phyloP scores from a whole-genome alignment of 345 rosid species.

The Pugionium cornutum region DNA sequence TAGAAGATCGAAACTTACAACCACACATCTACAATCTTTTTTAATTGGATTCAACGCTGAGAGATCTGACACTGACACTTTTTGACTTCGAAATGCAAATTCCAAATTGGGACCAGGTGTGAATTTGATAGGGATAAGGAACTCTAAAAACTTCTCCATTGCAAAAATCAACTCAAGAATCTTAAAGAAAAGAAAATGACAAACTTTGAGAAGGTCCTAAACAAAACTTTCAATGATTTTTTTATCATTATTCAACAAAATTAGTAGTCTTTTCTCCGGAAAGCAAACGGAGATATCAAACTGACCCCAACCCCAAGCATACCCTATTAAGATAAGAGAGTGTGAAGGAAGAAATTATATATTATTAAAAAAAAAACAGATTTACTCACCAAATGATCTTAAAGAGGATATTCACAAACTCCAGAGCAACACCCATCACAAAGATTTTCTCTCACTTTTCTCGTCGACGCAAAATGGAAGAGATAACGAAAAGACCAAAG shows the following conservation, averaged over 20 bases:
- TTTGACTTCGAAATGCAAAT: background rate
- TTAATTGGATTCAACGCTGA: background rate
- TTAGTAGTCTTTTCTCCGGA: conserved; percentile 4
- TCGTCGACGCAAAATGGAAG: conserved; percentile 26
- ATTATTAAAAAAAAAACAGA: no score
- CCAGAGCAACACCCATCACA: conserved; percentile 26
- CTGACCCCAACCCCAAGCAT: conserved; percentile 27
- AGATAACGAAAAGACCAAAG: conserved; percentile 29
- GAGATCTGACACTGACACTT: conserved; percentile 9
- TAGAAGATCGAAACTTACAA: background rate
- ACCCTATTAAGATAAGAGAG: conserved; percentile 6
- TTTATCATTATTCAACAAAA: conserved; percentile 9
- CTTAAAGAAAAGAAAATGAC: background rate
- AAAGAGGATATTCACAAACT: conserved; percentile 12
- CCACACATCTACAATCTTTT: background rate
- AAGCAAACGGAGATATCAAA: conserved; percentile 8
- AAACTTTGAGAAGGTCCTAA: background rate
- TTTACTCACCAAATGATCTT: conserved; percentile 33
- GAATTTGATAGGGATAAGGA: background rate
- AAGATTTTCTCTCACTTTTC: background rate
- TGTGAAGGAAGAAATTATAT: background rate
- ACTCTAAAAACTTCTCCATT: background rate
- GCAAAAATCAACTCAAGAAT: background rate
- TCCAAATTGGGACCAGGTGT: no score
- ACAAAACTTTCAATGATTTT: conserved; percentile 19